These are phyloP conservation scores for Helenozyma rhizophorensis DNA, from an alignment of 805 yeast species.

Conservation along the genomic window DNA sequence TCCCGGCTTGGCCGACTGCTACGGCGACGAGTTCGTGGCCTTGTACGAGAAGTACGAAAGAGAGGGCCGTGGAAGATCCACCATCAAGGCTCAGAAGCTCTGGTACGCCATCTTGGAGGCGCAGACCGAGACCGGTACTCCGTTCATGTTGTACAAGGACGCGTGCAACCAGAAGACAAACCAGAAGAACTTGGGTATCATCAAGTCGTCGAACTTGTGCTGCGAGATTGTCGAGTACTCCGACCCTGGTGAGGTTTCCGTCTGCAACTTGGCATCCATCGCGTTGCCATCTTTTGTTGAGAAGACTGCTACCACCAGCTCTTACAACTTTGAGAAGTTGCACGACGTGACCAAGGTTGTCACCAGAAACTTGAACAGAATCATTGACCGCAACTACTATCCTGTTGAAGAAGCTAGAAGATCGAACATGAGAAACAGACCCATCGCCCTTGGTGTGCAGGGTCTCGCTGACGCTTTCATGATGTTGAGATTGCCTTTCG, in stretches of 20 bases:
- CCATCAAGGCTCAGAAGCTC: constrained; percentile 55
- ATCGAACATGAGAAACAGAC: constrained; percentile 56
- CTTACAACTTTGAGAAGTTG: constrained; percentile 54
- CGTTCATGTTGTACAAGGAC: constrained; percentile 61
- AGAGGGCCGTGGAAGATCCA: constrained; percentile 46
- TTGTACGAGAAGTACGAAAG: constrained; percentile 49
- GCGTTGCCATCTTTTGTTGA: constrained; percentile 56
- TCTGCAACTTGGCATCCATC: constrained; percentile 58
- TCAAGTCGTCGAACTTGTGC: constrained; percentile 59
- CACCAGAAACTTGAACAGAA: constrained; percentile 51
- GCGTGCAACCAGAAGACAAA: constrained; percentile 56
- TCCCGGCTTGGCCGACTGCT: constrained; percentile 50
- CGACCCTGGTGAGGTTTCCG: constrained; percentile 54
- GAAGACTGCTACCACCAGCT: constrained; percentile 34
- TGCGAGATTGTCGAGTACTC: constrained; percentile 63
- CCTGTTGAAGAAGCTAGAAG: constrained; percentile 52
- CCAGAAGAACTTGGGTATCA: constrained; percentile 57
- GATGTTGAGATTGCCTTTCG: constrained; percentile 54
- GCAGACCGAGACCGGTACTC: constrained; percentile 63
- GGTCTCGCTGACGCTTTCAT: constrained; percentile 59
- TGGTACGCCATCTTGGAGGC: constrained; percentile 60
- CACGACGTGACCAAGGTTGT: constrained; percentile 53
- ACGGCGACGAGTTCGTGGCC: constrained; percentile 53
- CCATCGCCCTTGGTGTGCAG: constrained; percentile 61
- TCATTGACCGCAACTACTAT: constrained; percentile 53